These are phyloP conservation scores for Pseudogymnoascus sp. DNA, from an alignment of 2,329 filamentous ascomycete species.

Conservation along the genomic window DNA sequence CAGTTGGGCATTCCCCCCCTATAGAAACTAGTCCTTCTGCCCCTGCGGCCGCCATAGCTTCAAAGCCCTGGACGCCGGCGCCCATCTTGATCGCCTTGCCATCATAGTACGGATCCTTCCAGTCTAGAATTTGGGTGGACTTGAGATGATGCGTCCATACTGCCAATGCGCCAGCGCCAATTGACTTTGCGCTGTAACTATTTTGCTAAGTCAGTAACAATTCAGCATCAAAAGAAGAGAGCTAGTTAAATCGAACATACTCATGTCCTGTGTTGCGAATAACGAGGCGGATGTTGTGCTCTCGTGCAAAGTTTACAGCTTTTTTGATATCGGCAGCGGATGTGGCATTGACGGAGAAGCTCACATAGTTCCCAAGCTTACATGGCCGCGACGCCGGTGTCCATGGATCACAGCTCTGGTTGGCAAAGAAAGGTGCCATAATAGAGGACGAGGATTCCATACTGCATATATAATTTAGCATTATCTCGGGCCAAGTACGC, in stretches of 20 bases:
- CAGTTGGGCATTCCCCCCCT: constrained; percentile 47
- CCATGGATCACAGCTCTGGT: constrained; percentile 29
- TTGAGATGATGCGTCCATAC: constrained; percentile 52
- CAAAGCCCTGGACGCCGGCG: constrained; percentile 44
- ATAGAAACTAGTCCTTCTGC: constrained; percentile 38
- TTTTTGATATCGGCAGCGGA: constrained; percentile 22
- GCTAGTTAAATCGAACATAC: constrained; percentile 18
- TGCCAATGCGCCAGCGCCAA: constrained; percentile 50
- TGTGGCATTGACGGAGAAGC: constrained; percentile 26
- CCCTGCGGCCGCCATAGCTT: constrained; percentile 37
- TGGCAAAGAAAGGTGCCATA: constrained; percentile 36
- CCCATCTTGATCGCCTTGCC: constrained; percentile 47
- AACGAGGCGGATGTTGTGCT: constrained; percentile 35
- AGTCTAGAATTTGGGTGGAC: constrained; percentile 35
- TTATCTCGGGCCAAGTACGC: constrained; percentile 8
- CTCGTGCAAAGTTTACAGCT: constrained; percentile 31
- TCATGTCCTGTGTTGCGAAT: constrained; percentile 53
- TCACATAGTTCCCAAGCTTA: constrained; percentile 32
- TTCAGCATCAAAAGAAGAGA: neutral
- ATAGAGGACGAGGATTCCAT: constrained; percentile 34
- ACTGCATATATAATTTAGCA: constrained; percentile 17
- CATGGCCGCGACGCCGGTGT: constrained; percentile 32
- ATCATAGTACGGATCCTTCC: constrained; percentile 35
- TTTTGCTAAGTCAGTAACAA: neutral
- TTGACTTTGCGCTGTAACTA: constrained; percentile 47